Percentiles rank a stretch among this genome's conserved stretches.
phyloP scores from a whole-genome alignment of 1,284 basidiomycete species.

The Papiliotrema flavescens region DNA sequence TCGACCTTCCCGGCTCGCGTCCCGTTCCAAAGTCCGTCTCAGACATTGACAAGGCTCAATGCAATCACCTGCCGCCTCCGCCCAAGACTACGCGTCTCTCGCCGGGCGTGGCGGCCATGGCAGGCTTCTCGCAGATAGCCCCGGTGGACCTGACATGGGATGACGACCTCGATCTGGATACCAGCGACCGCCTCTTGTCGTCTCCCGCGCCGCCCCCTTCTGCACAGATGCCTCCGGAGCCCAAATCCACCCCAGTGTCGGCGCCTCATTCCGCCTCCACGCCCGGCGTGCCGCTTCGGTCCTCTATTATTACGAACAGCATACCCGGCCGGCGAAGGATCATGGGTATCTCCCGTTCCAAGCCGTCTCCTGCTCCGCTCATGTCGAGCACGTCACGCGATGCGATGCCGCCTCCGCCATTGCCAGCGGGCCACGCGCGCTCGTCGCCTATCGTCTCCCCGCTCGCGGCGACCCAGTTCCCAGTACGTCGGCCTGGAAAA shows the following conservation, averaged over 20 bases:
- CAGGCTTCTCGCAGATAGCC: slow-evolving; percentile 43
- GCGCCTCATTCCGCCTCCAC: neutral
- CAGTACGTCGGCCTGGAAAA: slow-evolving; percentile 11
- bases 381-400: slow-evolving; percentile 5
- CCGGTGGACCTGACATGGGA: slow-evolving; percentile 31
- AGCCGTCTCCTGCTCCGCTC: neutral
- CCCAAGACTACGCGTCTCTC: slow-evolving; percentile 12
- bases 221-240: neutral
- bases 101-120: slow-evolving; percentile 34
- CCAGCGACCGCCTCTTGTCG: neutral
- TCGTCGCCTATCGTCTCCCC: neutral
- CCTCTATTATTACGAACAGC: neutral
- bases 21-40: too few relatives aligned
- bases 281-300: neutral
- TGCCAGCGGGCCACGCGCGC: slow-evolving; percentile 5
- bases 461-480: slow-evolving; percentile 8
- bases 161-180: slow-evolving; percentile 7
- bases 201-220: neutral
- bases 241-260: neutral
- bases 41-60: too few relatives aligned
- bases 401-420: slow-evolving; percentile 22
- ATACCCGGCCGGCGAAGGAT: neutral
- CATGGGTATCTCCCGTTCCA: slow-evolving; percentile 6
- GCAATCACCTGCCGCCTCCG: neutral
- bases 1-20: neutral